Base-by-base conservation (phyloP, 2,329 filamentous ascomycete species). In the Talaromyces sp. region DNA sequence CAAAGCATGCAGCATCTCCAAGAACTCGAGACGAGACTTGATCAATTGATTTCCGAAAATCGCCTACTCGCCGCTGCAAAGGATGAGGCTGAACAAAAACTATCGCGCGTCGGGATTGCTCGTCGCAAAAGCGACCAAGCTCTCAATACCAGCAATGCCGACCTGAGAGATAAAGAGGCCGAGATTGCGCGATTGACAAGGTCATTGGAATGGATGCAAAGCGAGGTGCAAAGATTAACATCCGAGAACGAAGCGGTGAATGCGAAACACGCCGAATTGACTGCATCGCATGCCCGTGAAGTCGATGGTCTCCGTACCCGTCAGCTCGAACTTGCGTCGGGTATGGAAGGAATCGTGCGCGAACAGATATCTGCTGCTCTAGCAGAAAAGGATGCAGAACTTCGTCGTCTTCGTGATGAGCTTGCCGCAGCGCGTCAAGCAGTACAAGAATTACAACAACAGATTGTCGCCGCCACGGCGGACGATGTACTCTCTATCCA, bases 1-100 rank as follows among this genome's bases (percentile, higher is more conserved):
- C 95, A 97, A 80, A 98, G 94, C 84, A 94, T 98, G 89, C 94
- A 98, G 81, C 88, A 94, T 63, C 88, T 98, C 67, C 81, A 86
- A 75, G 94, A 99, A 73, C 88, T 99, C 75, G 93, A 98, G 82
- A 84, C 87, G 67, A 88, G 86, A 73, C 86, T 99, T 72, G 92
- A 97, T 71, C 90, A 94, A 77, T 84, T 99, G 69, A 83, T 90
- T 47, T 88, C 89, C 25, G 94, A 99, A 77, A 98, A 98, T 75
- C 88, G 89, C 65, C 82, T 88, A 68, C 87, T 99, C 31, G 84
- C 87, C 71, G 89, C 93, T 58, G 89, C 91, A 54, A 89, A 89
- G 71, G 78, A 84, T 62, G 86, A 86, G 58, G 87, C 91, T 63
- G 91, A 96, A 78, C 83, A 87, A 68, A 84, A 81, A 61, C 76